A percentile compares a stretch with the other conserved stretches of the same genome.
phyloP scores from a whole-genome alignment of 208 protist species.

The Herpetomonas samuelpessoai region DNA sequence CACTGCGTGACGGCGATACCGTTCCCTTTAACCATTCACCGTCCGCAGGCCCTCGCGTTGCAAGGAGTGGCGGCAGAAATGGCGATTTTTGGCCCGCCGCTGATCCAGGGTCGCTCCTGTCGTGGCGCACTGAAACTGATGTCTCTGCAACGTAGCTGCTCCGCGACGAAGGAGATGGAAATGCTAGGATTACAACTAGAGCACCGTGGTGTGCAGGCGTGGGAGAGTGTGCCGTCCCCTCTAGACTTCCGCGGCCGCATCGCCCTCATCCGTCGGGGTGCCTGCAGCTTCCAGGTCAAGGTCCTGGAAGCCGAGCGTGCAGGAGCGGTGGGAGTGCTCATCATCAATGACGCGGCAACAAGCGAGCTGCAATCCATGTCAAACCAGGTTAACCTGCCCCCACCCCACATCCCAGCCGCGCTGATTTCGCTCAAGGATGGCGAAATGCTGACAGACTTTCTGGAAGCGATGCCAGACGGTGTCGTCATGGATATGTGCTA shows the following conservation, averaged over 20 bases:
- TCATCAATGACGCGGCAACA: neutral
- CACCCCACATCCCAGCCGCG: neutral
- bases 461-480: neutral
- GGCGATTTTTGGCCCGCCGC: slow-evolving; percentile 7
- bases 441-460: neutral
- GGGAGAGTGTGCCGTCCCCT: neutral
- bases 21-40: too few species aligned
- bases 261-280: neutral
- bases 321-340: slow-evolving; percentile 7
- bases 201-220: neutral
- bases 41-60: too few species aligned
- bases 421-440: neutral
- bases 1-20: too few species aligned
- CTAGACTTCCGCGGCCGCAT: neutral
- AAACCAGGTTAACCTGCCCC: neutral
- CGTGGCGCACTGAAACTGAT: slow-evolving; percentile 11
- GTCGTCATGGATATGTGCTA: neutral
- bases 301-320: neutral
- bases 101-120: slow-evolving; percentile 8
- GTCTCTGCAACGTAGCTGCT: neutral
- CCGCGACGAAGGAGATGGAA: neutral
- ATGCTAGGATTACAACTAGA: neutral
- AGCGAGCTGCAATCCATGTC: neutral
- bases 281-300: neutral
- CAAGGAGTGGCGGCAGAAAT: too few species aligned